A percentile compares a stretch with the other conserved stretches of the same genome.
These are phyloP conservation scores for Candida alai DNA, from an alignment of 805 yeast genomes.

Conservation along the genomic window DNA sequence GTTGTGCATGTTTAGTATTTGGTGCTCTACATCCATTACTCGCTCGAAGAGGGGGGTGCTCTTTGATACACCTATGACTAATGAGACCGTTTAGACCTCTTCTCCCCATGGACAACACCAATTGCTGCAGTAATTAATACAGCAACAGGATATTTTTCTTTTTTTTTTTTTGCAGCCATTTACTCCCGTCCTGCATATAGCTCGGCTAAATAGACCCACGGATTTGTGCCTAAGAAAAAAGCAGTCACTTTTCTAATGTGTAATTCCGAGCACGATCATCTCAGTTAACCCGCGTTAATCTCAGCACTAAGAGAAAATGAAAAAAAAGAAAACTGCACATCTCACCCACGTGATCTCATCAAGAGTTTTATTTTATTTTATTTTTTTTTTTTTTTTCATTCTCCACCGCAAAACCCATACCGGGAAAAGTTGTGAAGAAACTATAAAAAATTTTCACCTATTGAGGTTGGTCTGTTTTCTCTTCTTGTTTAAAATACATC, in stretches of 20 bases:
- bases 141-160: no score
- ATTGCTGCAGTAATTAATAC: background rate
- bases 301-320: conserved; percentile 1
- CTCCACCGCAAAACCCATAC: no score
- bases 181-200: conserved; percentile 15
- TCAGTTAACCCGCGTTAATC: background rate
- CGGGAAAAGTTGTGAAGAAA: no score
- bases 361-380: background rate
- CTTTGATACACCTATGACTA: no score
- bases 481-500: conserved; percentile 1
- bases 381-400: background rate
- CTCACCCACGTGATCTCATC: background rate
- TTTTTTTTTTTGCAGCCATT: background rate
- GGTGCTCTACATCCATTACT: no score
- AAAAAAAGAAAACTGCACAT: background rate
- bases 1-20: no score
- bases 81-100: no score
- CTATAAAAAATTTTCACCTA: no score
- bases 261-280: conserved; percentile 35
- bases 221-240: no score
- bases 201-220: no score
- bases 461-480: background rate
- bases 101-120: no score
- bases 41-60: no score
- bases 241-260: conserved; percentile 34